Base-by-base conservation (phyloP, 345 rosid species). In the Brassica carinata region DNA sequence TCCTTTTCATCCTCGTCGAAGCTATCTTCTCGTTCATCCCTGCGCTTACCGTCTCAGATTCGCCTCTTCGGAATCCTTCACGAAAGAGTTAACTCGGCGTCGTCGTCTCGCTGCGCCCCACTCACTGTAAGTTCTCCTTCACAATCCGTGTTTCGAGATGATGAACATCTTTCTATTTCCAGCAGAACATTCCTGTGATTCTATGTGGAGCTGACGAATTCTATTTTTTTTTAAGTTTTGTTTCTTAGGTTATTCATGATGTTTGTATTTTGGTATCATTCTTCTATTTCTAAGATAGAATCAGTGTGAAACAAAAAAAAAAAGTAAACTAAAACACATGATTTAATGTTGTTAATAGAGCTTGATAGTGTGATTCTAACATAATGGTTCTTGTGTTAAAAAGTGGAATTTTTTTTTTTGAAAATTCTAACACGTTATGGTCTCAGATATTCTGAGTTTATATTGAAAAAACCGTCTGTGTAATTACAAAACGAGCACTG, bases 1-100 rank as follows among this genome's bases (percentile, higher is more conserved):
- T 62, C 72, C 31, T 19, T 78, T 5, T 64, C 79, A 19, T 36
- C 69, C 23, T 74, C 81, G 17, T 62, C 81, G 10, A 83, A 71
- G 29, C 57, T 81, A 15, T 77, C 82, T 55, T 79, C 84, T 30
- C 74, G 73, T 4, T 83, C 89, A 64, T 77, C 83, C 51, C 43
- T 84, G 5, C 86, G 75, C 34, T 73, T 79, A 43, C 87, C 87
- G 0, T 9, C 63, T 27, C 85, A 69, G 71, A 84, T 84, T 40
- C 83, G 63, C 71, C 81, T 73, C 9, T 59, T 82, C 57, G 78
- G 48, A 57, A 77, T 86, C 67, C 55, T 75, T 1, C 77, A 36
- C 69, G 57, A 58, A 34, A 14, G 75, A 31, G 4, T 81, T 75
- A 29, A 78, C 0, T 82, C 80, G 23, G 80, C 78, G 14, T 72